These are phyloP conservation scores for Sambucus nigra DNA, from an alignment of 129 eudicot species.

Conservation along the genomic window DNA sequence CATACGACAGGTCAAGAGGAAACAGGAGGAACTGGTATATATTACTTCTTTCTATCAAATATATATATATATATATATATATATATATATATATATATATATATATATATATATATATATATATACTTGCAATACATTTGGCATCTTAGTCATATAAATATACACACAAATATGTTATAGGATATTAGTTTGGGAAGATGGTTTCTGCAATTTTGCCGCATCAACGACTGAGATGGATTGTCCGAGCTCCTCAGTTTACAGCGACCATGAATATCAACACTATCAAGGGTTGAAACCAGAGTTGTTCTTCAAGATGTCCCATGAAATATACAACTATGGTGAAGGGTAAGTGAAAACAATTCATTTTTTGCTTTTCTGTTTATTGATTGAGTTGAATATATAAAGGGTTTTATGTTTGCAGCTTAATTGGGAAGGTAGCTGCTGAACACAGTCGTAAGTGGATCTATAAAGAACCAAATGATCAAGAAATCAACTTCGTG, in stretches of 20 bases:
- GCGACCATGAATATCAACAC: conserved; percentile 41
- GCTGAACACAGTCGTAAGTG: conserved; percentile 97
- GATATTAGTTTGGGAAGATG: conserved; percentile 99
- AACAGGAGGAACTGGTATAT: conserved; percentile 95
- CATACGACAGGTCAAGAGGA: conserved; percentile 96
- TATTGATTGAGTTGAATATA: no score
- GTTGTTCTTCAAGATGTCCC: conserved; percentile 98
- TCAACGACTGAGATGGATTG: conserved; percentile 52
- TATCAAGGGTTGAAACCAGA: conserved; percentile 89
- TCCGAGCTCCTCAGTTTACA: conserved; percentile 35
- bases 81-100: no score
- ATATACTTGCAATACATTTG: no score
- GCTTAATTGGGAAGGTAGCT: conserved; percentile 96
- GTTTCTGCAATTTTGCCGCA: conserved; percentile 94
- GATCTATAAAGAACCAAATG: conserved; percentile 86
- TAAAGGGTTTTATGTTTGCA: conserved; percentile 17
- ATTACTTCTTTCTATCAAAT: no score
- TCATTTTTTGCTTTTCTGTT: no score
- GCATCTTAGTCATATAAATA: neutral
- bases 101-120: no score
- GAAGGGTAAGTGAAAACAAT: conserved; percentile 60
- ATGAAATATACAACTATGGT: conserved; percentile 96
- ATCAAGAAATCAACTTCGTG: conserved; percentile 88
- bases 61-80: no score
- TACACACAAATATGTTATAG: conserved; percentile 14